A percentile compares a stretch with the other conserved stretches of the same genome.
Evolutionary conservation across 345 rosid species (phyloP).

Genomic region (Ailanthus altissimus): DNA sequence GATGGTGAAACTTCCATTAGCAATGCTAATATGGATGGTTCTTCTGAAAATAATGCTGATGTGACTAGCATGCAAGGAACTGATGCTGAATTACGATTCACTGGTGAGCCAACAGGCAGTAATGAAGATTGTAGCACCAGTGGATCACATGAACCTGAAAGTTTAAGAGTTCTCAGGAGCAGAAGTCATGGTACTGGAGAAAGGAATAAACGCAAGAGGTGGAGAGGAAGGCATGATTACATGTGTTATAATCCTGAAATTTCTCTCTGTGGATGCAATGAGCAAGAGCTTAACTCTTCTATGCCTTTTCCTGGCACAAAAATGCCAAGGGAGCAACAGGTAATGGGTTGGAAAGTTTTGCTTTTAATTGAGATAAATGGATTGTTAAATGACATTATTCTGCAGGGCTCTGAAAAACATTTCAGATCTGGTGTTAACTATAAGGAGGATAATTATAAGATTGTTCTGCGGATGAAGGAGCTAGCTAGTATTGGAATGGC

Average conservation of each 20-base stretch:
- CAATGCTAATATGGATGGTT: slow-evolving; percentile 40
- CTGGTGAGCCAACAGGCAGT: slow-evolving; percentile 51
- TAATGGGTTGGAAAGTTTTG: slow-evolving; percentile 23
- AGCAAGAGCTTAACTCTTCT: slow-evolving; percentile 39
- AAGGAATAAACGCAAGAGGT: slow-evolving; percentile 83
- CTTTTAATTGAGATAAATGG: slow-evolving; percentile 7
- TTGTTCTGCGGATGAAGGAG: slow-evolving; percentile 77
- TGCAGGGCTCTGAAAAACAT: slow-evolving; percentile 41
- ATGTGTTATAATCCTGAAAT: slow-evolving; percentile 40
- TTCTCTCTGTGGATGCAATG: slow-evolving; percentile 40
- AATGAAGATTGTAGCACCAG: slow-evolving; percentile 85
- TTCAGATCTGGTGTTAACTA: slow-evolving; percentile 20
- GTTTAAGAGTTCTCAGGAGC: slow-evolving; percentile 46
- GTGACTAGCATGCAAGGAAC: slow-evolving; percentile 43
- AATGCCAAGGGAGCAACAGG: slow-evolving; percentile 42
- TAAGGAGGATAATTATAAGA: slow-evolving; percentile 62
- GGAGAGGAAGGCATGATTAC: slow-evolving; percentile 87
- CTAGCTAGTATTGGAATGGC: slow-evolving; percentile 84
- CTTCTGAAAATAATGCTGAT: slow-evolving; percentile 46
- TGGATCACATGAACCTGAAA: slow-evolving; percentile 55
- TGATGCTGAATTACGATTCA: slow-evolving; percentile 57
- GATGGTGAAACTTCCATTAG: slow-evolving; percentile 55
- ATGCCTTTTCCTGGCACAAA: slow-evolving; percentile 21
- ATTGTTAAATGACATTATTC: slow-evolving; percentile 14
- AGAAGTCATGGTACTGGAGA: slow-evolving; percentile 57